Evolutionary conservation across 2,329 filamentous ascomycete genomes (phyloP), one percentile per base, ranked within the genome.

Genomic region (Colletotrichum tofieldiae): DNA sequence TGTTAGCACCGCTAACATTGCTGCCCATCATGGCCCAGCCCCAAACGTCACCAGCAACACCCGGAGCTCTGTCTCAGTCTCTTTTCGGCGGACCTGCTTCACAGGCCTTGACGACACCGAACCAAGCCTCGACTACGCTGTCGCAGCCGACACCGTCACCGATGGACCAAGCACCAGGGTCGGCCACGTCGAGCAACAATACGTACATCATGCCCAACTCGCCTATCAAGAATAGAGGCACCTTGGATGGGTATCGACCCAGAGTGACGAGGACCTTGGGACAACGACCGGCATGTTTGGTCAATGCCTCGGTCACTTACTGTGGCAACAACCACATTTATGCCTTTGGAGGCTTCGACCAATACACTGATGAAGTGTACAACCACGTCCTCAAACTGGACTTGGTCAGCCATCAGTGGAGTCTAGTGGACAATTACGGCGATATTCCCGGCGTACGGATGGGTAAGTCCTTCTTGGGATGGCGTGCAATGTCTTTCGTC

Each of bases 291-390:
- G 95, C 96, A 45, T 98, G 96, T 80, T 88, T 99, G 61, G 96
- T 99, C 76, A 99, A 99, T 86, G 96, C 96, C 64, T 98, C 96
- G 0, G 96, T 98, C 73, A 99, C 96, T n/a, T 98, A 98, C 82
- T 98, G 96, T 79, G 95, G 95, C 72, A 96, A 98, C 84, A 96
- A 98, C 81, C 92, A 96, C 82, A 98, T 99, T 77, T 98, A 97
- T 83, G 96, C 96, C 14, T 99, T 99, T 86, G 96, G 96, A 54
- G 96, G 96, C 23, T 99, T 99, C 79, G 96, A 99, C 80, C 96
- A 98, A 82, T 98, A 98, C 80, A 99, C 96, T 0, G 96, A 99
- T 81, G 96, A 99, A 85, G 94, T 99, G 23, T 99, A 99, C 84
- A 99, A 99, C 80, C 96, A 99, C 84, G 96, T 99, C 52, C 87